Percentiles rank a stretch among this genome's conserved stretches.
phyloP scores from a whole-genome alignment of 139 green algal species.

The Chlamydomonas applanata region DNA sequence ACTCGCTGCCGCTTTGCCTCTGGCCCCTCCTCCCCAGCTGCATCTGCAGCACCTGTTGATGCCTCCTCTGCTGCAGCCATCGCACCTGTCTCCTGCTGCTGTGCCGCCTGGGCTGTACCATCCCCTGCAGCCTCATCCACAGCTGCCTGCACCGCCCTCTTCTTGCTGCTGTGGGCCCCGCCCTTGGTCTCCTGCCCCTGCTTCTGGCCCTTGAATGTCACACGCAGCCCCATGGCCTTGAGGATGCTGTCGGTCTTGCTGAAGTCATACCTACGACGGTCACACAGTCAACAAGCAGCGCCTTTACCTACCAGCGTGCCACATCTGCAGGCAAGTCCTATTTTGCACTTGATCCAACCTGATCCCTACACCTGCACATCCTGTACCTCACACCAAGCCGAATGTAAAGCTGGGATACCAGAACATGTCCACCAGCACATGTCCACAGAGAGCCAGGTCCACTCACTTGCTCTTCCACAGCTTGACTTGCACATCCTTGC shows the following conservation, averaged over 20 bases:
- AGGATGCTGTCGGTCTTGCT: slow-evolving; percentile 58
- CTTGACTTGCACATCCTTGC: neutral
- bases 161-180: slow-evolving; percentile 5
- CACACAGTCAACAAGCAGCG: neutral
- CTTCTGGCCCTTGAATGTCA: slow-evolving; percentile 21
- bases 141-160: neutral
- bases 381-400: neutral
- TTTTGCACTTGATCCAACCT: no score
- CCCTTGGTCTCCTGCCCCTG: neutral
- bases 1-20: neutral
- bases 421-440: no score
- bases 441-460: no score
- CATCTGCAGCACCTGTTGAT: neutral
- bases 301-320: neutral
- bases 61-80: neutral
- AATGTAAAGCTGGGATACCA: no score
- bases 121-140: neutral
- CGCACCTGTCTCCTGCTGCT: neutral
- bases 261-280: slow-evolving; percentile 62
- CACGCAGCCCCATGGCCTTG: slow-evolving; percentile 42
- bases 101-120: neutral
- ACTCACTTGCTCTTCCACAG: slow-evolving; percentile 21
- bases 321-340: no score
- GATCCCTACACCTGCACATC: no score
- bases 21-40: neutral